Evolutionary conservation across 202 grass and related monocot genomes (phyloP), one percentile per base, ranked within the genome.

Genomic region (Dendrocalamus latiflorus): DNA sequence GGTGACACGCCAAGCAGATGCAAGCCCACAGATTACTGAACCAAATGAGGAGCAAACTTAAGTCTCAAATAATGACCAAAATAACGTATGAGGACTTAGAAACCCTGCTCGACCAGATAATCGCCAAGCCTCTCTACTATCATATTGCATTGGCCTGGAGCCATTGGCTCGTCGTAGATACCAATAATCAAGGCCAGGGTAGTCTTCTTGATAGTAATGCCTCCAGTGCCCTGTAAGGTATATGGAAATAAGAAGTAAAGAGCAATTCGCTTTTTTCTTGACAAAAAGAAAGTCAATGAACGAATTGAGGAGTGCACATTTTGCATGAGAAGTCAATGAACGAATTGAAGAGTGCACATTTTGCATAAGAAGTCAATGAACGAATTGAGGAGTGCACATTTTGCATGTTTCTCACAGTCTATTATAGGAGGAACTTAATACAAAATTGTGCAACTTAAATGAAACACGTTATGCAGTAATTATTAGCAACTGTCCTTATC

Each of bases 121-220:
- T 94, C 93, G 0, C 93, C 93, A 1, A 94, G 90, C 85, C 87
- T 92, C 88, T 94, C 93, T 30, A 94, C 93, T 33, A 94, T 42
- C 85, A 94, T 69, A 21, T 90, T 95, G 82, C 93, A 95, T 70
- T 92, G 93, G 22, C 93, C 93, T 45, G 93, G 93, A 61, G 93
- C 88, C 93, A 95, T 92, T 69, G 93, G 93, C 77, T 95, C 93
- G 16, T 95, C 93, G 25, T 92, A 95, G 80, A 95, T 86, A 53
- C 93, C 93, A 16, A 92, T 59, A 48, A 95, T 82, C 83, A 95
- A 59, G 39, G 90, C 22, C 83, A 84, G 26, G 47, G 2, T 28
- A 0, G 93, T 92, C 86, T 95, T 95, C 83, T 95, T 95, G 43
- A 95, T 10, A 75, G 79, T 84, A 11, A 92, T 41, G 51, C 93